Base-by-base conservation (phyloP, 805 yeast genomes). In the Blastobotrys terrestris region DNA sequence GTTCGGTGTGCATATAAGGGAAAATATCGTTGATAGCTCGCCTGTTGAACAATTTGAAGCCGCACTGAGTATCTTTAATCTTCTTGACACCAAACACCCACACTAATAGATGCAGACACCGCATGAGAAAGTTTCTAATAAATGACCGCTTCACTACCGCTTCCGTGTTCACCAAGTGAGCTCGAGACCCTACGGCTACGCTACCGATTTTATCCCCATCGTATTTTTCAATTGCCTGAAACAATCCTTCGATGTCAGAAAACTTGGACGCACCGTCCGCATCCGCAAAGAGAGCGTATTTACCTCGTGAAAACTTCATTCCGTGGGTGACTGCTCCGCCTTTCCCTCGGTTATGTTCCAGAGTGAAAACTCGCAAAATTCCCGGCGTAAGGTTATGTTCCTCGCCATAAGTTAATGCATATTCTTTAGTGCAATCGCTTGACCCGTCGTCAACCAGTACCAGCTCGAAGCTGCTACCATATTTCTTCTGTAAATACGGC, bases 321-420 rank as follows among this genome's bases (percentile, higher is more conserved):
- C 99, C 99, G 68, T 92, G 97, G 15, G 95, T 82, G 0, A 94
- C 98, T 0, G 98, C 99, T 11, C 98, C 97, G 39, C 95, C 95
- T 71, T 92, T 92, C 21, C 99, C 99, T 61, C 99, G 77, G 67
- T 94, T 94, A 57, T 79, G 67, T 20, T 70, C 79, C 56, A 94
- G 75, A 58, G 76, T 77, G n/a, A 87, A 75, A 44, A 88, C 90
- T 60, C 92, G 75, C 63, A 94, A 61, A 51, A 77, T 77, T 48
- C 81, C 85, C 0, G 87, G 83, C 39, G 83, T 67, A 2, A 72
- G 66, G 55, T 77, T 75, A 46, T 77, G 71, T 6, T 69, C 60
- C 5, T 64, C 58, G 1, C 80, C 77, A 66, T 85, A 76, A n/a
- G 74, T 66, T 41, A 94, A 65, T 11, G 96, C 95, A 63, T 74